Percentiles rank a stretch among this genome's conserved stretches.
These are phyloP conservation scores for Trichoderma lentiforme DNA, from an alignment of 2,329 filamentous ascomycete genomes.

Conservation along the genomic window DNA sequence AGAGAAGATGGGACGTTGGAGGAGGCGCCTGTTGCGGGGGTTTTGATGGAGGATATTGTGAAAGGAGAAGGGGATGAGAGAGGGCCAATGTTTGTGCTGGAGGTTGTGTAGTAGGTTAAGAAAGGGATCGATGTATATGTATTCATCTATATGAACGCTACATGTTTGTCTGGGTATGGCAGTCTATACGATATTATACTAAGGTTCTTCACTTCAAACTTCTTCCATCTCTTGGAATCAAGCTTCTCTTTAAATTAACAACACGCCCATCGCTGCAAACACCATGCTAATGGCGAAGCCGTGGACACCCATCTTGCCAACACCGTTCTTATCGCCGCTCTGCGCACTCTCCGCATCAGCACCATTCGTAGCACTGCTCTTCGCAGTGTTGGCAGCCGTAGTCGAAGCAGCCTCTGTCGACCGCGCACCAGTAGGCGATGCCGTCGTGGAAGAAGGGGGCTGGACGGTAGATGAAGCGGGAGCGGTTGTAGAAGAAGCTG, in stretches of 20 bases:
- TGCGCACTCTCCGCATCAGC: background rate
- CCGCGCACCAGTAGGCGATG: background rate
- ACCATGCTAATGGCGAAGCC: background rate
- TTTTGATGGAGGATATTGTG: conserved; percentile 4
- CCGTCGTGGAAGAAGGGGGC: background rate
- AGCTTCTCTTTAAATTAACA: background rate
- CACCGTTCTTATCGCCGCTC: background rate
- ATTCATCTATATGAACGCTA: background rate
- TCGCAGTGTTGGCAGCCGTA: background rate
- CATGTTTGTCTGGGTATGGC: background rate
- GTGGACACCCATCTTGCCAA: background rate
- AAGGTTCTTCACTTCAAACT: background rate
- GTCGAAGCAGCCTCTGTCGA: background rate
- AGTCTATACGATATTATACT: background rate
- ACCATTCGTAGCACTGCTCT: background rate
- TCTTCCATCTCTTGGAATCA: background rate
- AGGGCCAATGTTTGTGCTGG: conserved; percentile 13
- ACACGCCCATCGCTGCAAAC: background rate
- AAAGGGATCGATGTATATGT: background rate
- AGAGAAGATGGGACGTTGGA: conserved; percentile 11
- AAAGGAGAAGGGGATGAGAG: background rate
- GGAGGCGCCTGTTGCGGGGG: background rate
- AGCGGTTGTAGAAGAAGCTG: background rate
- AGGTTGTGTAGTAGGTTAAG: background rate
- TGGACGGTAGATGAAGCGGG: background rate